These are phyloP conservation scores for Pholiota conissans DNA, from an alignment of 768 basidiomycete genomes.

Conservation along the genomic window DNA sequence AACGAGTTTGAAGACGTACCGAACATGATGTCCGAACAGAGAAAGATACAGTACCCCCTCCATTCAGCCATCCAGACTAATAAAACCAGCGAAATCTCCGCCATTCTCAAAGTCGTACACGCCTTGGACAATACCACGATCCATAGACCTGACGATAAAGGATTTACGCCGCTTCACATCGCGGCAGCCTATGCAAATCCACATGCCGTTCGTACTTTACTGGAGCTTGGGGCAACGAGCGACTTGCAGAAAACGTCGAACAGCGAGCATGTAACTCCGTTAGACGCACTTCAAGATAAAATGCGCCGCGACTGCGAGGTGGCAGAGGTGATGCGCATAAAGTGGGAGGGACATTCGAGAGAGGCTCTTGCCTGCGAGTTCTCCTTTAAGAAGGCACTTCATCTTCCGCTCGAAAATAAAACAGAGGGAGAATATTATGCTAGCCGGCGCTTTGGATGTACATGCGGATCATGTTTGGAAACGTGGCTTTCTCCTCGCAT, in stretches of 20 bases:
- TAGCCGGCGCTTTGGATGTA: slow-evolving; percentile 22
- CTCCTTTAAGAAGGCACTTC: slow-evolving; percentile 4
- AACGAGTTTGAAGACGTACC: not conserved
- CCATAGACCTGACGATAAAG: slow-evolving; percentile 1
- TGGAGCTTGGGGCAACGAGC: slow-evolving; percentile 2
- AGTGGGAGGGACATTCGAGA: slow-evolving; percentile 8
- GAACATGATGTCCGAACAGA: not conserved
- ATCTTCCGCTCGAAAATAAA: not conserved
- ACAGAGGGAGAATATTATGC: slow-evolving; percentile 15
- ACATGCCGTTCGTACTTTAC: slow-evolving; percentile 4
- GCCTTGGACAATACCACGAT: not conserved
- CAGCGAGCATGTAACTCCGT: slow-evolving; percentile 5
- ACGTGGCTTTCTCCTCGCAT: slow-evolving; percentile 21
- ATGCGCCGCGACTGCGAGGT: slow-evolving; percentile 1
- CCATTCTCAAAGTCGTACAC: not conserved
- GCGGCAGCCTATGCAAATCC: slow-evolving; percentile 7
- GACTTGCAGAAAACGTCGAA: slow-evolving; percentile 7
- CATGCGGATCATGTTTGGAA: slow-evolving; percentile 19
- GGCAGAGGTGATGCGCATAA: not conserved
- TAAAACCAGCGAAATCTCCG: not conserved
- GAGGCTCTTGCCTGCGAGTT: slow-evolving; percentile 8
- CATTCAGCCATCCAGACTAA: slow-evolving; percentile 6
- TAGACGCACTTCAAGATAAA: slow-evolving; percentile 2
- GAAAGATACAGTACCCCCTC: slow-evolving; percentile 3
- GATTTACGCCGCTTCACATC: slow-evolving; percentile 7